phyloP scores from a whole-genome alignment of 257 asterid genomes.

The Gentiana dahurica region DNA sequence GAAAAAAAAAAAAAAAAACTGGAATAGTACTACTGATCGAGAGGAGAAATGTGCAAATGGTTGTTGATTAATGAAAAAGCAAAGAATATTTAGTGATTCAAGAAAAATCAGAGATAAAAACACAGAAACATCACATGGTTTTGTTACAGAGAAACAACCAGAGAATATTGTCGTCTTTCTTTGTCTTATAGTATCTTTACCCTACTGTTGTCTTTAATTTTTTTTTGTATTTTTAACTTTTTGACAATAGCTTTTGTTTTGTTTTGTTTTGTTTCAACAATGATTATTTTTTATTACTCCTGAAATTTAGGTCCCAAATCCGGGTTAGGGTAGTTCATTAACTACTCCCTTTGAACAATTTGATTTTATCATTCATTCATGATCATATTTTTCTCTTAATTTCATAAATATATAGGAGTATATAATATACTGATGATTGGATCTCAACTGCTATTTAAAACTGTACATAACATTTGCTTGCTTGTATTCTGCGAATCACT shows the following conservation, averaged over 20 bases:
- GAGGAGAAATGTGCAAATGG: neutral
- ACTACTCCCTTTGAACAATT: slow-evolving; percentile 2
- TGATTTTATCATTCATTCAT: neutral
- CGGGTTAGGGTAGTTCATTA: neutral
- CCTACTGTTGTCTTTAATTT: slow-evolving; percentile 11
- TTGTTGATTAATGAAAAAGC: neutral
- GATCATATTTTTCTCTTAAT: no score
- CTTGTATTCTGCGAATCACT: no score
- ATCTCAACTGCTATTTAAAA: no score
- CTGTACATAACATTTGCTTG: no score
- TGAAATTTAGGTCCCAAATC: slow-evolving; percentile 20
- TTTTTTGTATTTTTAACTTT: slow-evolving; percentile 9
- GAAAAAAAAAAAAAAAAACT: no score
- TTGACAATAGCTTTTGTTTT: slow-evolving; percentile 6
- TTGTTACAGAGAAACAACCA: no score
- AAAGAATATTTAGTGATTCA: neutral
- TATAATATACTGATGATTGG: no score
- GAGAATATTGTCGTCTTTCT: neutral
- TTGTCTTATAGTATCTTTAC: slow-evolving; percentile 16
- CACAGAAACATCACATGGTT: slow-evolving; percentile 27
- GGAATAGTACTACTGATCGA: no score
- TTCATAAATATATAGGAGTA: no score
- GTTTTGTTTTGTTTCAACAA: slow-evolving; percentile 10
- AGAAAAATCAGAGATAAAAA: slow-evolving; percentile 2
- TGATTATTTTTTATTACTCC: slow-evolving; percentile 7